Percentiles rank a stretch among this genome's conserved stretches.
Conservation (phyloP, 129 eudicot species). For the Kitagawia praeruptora region DNA sequence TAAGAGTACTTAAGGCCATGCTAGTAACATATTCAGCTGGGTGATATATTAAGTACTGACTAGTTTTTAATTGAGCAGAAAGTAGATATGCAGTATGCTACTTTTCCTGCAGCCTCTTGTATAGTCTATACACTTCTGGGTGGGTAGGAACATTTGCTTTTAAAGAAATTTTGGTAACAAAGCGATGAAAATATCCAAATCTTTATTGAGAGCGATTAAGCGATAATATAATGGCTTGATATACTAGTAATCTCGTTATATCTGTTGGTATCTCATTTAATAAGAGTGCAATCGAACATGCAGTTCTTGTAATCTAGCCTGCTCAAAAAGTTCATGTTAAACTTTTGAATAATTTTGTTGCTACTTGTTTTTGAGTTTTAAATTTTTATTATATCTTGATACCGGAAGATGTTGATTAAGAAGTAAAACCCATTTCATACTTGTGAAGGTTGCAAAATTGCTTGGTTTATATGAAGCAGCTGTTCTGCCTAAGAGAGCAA, state of each 20-base stretch:
- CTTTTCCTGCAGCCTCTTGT: neutral
- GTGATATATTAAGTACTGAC: neutral
- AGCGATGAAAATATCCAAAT: neutral
- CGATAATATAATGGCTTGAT: neutral
- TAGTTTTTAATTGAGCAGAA: neutral
- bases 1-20: neutral
- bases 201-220: no score
- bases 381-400: neutral
- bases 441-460: constrained; percentile 65
- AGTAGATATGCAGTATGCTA: neutral
- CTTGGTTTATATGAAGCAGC: constrained; percentile 82
- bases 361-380: neutral
- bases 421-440: neutral
- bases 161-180: neutral
- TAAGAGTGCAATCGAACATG: neutral
- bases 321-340: neutral
- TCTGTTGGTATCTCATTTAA: neutral
- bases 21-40: neutral
- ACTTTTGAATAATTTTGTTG: neutral
- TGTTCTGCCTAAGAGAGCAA: constrained; percentile 89
- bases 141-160: neutral
- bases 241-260: neutral
- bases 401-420: neutral
- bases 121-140: neutral
- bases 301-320: neutral